Evolutionary conservation across 2,329 filamentous ascomycete genomes (phyloP).

Genomic region (Xylariaceae sp.): DNA sequence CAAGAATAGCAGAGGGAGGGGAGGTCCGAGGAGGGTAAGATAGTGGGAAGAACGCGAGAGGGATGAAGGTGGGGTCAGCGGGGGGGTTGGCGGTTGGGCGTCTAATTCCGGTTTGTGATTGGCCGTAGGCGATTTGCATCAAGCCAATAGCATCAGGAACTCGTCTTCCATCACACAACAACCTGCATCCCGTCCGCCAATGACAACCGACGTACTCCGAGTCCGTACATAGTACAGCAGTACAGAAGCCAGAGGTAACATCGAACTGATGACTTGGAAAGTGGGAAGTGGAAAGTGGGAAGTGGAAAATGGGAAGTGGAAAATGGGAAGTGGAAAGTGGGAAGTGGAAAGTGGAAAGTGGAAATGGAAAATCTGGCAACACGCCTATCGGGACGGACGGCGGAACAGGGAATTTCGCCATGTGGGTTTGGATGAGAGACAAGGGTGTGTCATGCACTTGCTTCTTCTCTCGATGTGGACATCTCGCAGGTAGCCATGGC

Average conservation of each 20-base stretch:
- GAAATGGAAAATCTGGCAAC: neutral
- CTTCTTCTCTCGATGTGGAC: too few relatives aligned
- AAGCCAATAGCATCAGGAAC: slow-evolving; percentile 27
- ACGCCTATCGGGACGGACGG: too few relatives aligned
- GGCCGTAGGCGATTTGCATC: slow-evolving; percentile 28
- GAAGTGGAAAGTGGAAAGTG: neutral
- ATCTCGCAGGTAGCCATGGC: slow-evolving; percentile 23
- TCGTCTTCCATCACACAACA: slow-evolving; percentile 31
- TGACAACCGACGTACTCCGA: too few relatives aligned
- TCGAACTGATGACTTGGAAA: too few relatives aligned
- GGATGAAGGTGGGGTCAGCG: slow-evolving; percentile 29
- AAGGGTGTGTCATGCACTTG: too few relatives aligned
- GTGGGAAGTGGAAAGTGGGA: neutral
- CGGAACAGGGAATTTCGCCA: too few relatives aligned
- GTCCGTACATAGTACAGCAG: neutral
- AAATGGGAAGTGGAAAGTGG: too few relatives aligned
- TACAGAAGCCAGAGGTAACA: too few relatives aligned
- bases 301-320: neutral
- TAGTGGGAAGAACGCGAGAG: slow-evolving; percentile 11
- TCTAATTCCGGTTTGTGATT: slow-evolving; percentile 34
- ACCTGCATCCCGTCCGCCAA: slow-evolving; percentile 22
- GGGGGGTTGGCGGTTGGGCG: slow-evolving; percentile 33
- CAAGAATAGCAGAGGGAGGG: slow-evolving; percentile 13
- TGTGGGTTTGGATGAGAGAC: slow-evolving; percentile 4
- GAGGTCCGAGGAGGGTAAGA: slow-evolving; percentile 2